Percentiles rank a stretch among this genome's conserved stretches.
These are phyloP conservation scores for Lecanosticta acicola DNA, from an alignment of 2,329 filamentous ascomycete genomes.

Conservation along the genomic window DNA sequence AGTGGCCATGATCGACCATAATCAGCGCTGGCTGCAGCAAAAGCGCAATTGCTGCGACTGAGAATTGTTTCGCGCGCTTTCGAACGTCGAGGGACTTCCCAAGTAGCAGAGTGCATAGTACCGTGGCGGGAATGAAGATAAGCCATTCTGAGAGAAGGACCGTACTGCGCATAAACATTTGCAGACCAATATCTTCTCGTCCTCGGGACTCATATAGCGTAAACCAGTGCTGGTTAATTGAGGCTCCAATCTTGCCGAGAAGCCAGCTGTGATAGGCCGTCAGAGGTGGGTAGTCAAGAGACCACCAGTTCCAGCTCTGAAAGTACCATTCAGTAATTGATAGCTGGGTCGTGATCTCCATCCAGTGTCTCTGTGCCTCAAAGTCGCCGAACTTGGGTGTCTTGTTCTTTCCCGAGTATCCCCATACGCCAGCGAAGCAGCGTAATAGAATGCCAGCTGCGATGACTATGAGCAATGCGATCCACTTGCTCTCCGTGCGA, in stretches of 20 bases:
- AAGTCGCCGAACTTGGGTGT: slow-evolving; percentile 96
- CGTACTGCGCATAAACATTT: slow-evolving; percentile 92
- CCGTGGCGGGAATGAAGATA: slow-evolving; percentile 75
- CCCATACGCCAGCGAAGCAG: slow-evolving; percentile 89
- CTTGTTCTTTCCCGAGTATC: slow-evolving; percentile 79
- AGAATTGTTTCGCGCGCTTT: slow-evolving; percentile 72
- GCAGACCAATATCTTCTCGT: slow-evolving; percentile 69
- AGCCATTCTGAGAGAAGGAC: slow-evolving; percentile 89
- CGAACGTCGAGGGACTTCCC: slow-evolving; percentile 66
- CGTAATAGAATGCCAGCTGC: slow-evolving; percentile 89
- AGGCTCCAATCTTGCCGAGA: slow-evolving; percentile 74
- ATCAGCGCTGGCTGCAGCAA: slow-evolving; percentile 88
- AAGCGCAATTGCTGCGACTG: slow-evolving; percentile 83
- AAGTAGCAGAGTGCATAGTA: slow-evolving; percentile 82
- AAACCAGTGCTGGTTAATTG: slow-evolving; percentile 83
- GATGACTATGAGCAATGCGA: slow-evolving; percentile 77
- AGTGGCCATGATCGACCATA: slow-evolving; percentile 89
- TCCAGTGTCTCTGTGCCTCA: slow-evolving; percentile 97
- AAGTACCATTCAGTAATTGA: slow-evolving; percentile 97
- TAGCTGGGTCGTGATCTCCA: slow-evolving; percentile 88
- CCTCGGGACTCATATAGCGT: slow-evolving; percentile 76
- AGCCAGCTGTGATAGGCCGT: slow-evolving; percentile 98
- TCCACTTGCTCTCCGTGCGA: too few species aligned
- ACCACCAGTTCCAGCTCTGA: slow-evolving; percentile 95
- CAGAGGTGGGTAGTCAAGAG: slow-evolving; percentile 91